Evolutionary conservation across 1,139 yeast species (phyloP).

Genomic region (Ogataea hybrid): DNA sequence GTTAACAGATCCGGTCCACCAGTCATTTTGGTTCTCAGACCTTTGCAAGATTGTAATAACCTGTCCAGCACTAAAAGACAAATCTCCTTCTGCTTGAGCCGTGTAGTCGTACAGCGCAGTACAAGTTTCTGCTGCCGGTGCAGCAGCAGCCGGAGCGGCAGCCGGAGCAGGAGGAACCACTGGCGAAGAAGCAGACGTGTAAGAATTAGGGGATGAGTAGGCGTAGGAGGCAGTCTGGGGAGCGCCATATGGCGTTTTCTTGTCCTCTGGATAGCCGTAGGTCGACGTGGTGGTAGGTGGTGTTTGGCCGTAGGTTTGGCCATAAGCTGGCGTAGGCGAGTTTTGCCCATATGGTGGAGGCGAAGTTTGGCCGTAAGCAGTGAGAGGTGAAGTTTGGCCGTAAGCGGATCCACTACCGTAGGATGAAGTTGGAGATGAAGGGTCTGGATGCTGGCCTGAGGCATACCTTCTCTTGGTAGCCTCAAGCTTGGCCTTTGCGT

Average conservation of each 20-base stretch:
- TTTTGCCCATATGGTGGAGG: slow-evolving; percentile 16
- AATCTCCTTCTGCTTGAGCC: slow-evolving; percentile 89
- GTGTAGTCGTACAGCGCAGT: slow-evolving; percentile 76
- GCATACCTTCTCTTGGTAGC: slow-evolving; percentile 77
- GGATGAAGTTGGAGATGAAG: slow-evolving; percentile 21
- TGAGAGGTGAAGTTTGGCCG: slow-evolving; percentile 24
- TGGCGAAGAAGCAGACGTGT: slow-evolving; percentile 35
- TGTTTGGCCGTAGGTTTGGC: slow-evolving; percentile 34
- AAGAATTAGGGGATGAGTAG: slow-evolving; percentile 25
- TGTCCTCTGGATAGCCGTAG: slow-evolving; percentile 24
- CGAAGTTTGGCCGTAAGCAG: slow-evolving; percentile 16
- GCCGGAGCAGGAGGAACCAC: slow-evolving; percentile 35
- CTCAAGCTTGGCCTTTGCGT: slow-evolving; percentile 80
- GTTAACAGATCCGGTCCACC: slow-evolving; percentile 96
- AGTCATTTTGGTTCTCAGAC: slow-evolving; percentile 82
- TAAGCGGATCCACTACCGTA: slow-evolving; percentile 9
- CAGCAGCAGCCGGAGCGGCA: slow-evolving; percentile 32
- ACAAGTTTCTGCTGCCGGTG: slow-evolving; percentile 50
- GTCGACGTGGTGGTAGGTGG: slow-evolving; percentile 24
- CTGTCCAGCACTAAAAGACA: slow-evolving; percentile 84
- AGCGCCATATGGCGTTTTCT: slow-evolving; percentile 15
- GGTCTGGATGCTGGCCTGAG: slow-evolving; percentile 38
- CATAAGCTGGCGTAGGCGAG: slow-evolving; percentile 29
- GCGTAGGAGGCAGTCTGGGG: slow-evolving; percentile 19
- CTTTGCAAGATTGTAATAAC: slow-evolving; percentile 79